Percentiles rank a stretch among this genome's conserved stretches.
phyloP scores from a whole-genome alignment of 2,329 filamentous ascomycete genomes.

The Clarireedia hainanense region DNA sequence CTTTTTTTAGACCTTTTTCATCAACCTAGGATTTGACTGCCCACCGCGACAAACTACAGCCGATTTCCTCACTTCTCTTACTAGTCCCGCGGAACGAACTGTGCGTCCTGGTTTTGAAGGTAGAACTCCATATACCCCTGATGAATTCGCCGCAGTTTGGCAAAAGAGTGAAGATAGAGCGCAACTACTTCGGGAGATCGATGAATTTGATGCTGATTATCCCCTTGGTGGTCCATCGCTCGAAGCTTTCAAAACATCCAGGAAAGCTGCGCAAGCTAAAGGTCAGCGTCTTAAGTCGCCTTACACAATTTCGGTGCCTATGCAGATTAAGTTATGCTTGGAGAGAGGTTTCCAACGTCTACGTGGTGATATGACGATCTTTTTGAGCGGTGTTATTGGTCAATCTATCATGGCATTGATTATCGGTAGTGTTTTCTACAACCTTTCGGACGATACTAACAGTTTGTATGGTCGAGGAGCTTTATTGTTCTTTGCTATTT shows the following conservation, averaged over 20 bases:
- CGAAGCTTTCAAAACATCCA: conserved; percentile 34
- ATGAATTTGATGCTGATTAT: conserved; percentile 40
- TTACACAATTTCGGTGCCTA: conserved; percentile 68
- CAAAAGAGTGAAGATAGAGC: conserved; percentile 38
- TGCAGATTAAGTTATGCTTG: conserved; percentile 74
- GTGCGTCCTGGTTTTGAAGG: conserved; percentile 49
- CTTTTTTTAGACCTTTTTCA: conserved; percentile 50
- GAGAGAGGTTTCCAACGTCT: conserved; percentile 74
- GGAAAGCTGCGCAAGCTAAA: conserved; percentile 28
- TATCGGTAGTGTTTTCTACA: conserved; percentile 57
- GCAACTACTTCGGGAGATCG: conserved; percentile 39
- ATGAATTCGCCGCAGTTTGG: conserved; percentile 47
- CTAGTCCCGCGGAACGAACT: conserved; percentile 49
- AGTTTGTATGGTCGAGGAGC: conserved; percentile 56
- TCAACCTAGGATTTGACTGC: conserved; percentile 64
- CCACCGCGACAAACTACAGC: conserved; percentile 46
- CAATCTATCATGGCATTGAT: conserved; percentile 49
- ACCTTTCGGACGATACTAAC: conserved; percentile 42
- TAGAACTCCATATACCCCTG: conserved; percentile 44
- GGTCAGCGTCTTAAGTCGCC: conserved; percentile 58
- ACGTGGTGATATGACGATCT: conserved; percentile 64
- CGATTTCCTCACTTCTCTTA: conserved; percentile 74
- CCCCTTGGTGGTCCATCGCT: conserved; percentile 26
- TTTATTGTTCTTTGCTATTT: conserved; percentile 59
- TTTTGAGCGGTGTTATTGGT: conserved; percentile 39